Base-by-base conservation (phyloP, 2,329 filamentous ascomycete species). In the Arthrobotrys iridis region DNA sequence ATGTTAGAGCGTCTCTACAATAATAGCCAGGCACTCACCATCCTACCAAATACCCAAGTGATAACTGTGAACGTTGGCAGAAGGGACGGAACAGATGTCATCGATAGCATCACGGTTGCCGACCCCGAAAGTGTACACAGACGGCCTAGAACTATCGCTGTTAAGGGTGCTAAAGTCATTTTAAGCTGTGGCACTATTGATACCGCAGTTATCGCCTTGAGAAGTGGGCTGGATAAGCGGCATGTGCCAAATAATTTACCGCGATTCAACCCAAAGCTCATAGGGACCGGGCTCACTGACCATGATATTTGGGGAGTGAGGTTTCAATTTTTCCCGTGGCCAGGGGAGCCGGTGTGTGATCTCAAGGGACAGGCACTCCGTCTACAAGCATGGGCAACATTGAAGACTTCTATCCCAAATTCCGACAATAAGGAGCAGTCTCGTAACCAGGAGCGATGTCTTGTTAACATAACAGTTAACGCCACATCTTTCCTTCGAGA, bases 151-250 rank as follows among this genome's bases (percentile, higher is more conserved):
- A 37, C 4, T 3, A 62, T 62, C 15, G 26, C 15, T 2, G 37
- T 28, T 3, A 41, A 41, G 8, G 58, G 58, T 3, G 26, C 58
- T 3, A 62, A 18, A 18, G 58, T 62, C 4, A 50, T 62, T 15
- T 45, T 62, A n/a, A 62, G 58, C 18, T 35, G 40, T 13, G 58
- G 58, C 1, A 62, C 58, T 7, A 46, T 62, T 5, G 58, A 62
- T 37, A 62, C 58, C 1, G 58, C 58, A 30, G 40, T 4, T 13
- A 37, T 62, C 24, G 58, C 58, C 3, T 45, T 62, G 15, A 26
- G 41, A 18, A 62, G 58, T 15, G 28, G 41, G 3, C 15, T 62
- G 3, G 41, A 13, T 4, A 28, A 46, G 20, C n/a, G 18, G 4
- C 33, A 55, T 18, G 11, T 33, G 10, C n/a, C n/a, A n/a, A n/a